Base-by-base conservation (phyloP, 371 early-diverging fungal species). In the Syncephalastrum monosporum region DNA sequence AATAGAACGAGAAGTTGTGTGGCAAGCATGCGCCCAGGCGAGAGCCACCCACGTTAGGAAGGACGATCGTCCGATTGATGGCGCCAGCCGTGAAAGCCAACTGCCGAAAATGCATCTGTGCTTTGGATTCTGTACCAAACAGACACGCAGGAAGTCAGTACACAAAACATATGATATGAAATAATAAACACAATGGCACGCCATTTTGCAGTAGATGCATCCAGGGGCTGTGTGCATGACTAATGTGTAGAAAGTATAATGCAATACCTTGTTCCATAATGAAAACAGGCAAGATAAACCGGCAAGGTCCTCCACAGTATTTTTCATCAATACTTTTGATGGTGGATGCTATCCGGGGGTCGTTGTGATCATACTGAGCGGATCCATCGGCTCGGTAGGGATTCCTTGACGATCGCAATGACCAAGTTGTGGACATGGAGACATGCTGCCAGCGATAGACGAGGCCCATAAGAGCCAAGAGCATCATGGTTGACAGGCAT, bases 21-120 rank as follows among this genome's bases (percentile, higher is more conserved):
- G 60, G 53, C 16, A 54, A 46, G 46, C 74, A 73, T n/a, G 65
- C 74, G 29, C 74, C 74, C 2, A 73, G 47, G 8, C 69, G 67
- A 43, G 67, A 64, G 12, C 59, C 55, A 10, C 53, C 64, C 17
- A 73, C 74, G 42, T 73, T 69, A 8, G 74, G 74, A 4, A 73
- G 43, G 3, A 73, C 68, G 21, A 73, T 49, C 10, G 74, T 73
- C 10, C 74, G 61, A 25, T 73, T 67, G 4, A 61, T 47, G 51
- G 64, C 43, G 25, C 74, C 74, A 0, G 70, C 48, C 51, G 63
- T 50, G 42, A 73, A 69, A 3, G 74, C 69, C 14, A 73, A 33
- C 27, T 73, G 74, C 16, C 70, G 69, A 25, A 73, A 60, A 44
- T 73, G 74, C 52, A 69, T 64, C 42, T 73, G 74, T n/a, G 70